Percentiles rank a stretch among this genome's conserved stretches.
Evolutionary conservation across 805 yeast species (phyloP).

Genomic region (Kodamaea neixiangensis): DNA sequence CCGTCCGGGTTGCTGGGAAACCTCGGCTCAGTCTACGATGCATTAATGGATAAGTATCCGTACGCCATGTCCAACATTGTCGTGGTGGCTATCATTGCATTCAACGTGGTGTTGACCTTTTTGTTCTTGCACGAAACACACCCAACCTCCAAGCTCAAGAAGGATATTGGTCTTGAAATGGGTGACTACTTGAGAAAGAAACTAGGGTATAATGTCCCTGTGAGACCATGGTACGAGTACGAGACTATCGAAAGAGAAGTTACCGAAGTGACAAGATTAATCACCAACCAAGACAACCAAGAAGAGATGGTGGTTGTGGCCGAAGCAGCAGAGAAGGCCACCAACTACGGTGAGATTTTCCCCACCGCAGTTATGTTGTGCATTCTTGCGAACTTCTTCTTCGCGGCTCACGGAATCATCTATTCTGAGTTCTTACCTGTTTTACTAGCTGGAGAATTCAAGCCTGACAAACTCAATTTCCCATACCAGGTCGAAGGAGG

Average conservation of each 20-base stretch:
- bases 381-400: slow-evolving; percentile 39
- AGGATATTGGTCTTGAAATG: slow-evolving; percentile 35
- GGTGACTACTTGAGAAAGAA: slow-evolving; percentile 33
- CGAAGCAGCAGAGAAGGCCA: not conserved
- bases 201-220: slow-evolving; percentile 29
- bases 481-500: slow-evolving; percentile 57
- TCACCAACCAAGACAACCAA: not conserved
- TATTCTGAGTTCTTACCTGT: slow-evolving; percentile 59
- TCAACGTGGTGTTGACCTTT: slow-evolving; percentile 30
- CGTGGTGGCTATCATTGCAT: slow-evolving; percentile 28
- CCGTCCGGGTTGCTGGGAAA: slow-evolving; percentile 14
- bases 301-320: not conserved
- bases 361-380: slow-evolving; percentile 31
- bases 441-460: slow-evolving; percentile 42
- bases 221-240: slow-evolving; percentile 31
- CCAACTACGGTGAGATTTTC: slow-evolving; percentile 21
- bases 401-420: slow-evolving; percentile 50
- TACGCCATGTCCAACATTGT: slow-evolving; percentile 42
- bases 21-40: slow-evolving; percentile 21
- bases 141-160: slow-evolving; percentile 19
- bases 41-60: slow-evolving; percentile 33
- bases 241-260: not conserved
- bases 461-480: slow-evolving; percentile 34
- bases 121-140: slow-evolving; percentile 43
- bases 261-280: not conserved